Base-by-base conservation (phyloP, 108 stramenopile species). In the Aurantiochytrium sp. region DNA sequence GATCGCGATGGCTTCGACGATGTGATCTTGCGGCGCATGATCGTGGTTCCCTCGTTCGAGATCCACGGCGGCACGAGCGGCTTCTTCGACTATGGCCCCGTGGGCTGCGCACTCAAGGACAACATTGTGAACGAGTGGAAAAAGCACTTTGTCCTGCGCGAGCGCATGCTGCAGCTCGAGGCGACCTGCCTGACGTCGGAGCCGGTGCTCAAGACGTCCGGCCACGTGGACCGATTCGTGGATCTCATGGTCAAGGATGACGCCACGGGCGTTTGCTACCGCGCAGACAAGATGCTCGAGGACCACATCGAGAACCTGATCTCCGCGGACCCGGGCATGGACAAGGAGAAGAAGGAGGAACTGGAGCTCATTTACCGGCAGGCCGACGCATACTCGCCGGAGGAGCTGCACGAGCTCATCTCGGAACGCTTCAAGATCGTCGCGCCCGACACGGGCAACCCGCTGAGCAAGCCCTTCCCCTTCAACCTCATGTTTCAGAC, bases 401-500 rank as follows among this genome's bases (percentile, higher is more conserved):
- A 94, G 41, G 97, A 99, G 93, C 92, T 99, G 88, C 96, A 96
- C 86, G 95, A 91, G 31, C 92, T 96, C 54, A 86, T 99, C 48
- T 22, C 27, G 37, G 87, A 92, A 21, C 92, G 95, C 89, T 98
- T 98, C 91, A 94, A 92, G 52, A 95, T 96, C 91, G 95, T 94
- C 90, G 93, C 89, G 22, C 88, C 96, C 36, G 91, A 95, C 12
- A 95, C 94, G 59, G 98, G 97, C 48, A 94, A 97, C 87, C 68
- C 95, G 22, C 97, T 96, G 86, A 93, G 95, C 85, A 93, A 95
- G 55, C 96, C 97, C 37, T 99, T 98, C 87, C 97, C 99, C 6
- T 99, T 99, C 95, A 99, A 99, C 93, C 94, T 99, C 73, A 99
- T 99, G 99, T 99, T 99, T 93, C 96, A 97, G 93, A 99, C 98